These are phyloP conservation scores for Verticillium isaacii DNA, from an alignment of 2,329 filamentous ascomycete genomes.

Conservation along the genomic window DNA sequence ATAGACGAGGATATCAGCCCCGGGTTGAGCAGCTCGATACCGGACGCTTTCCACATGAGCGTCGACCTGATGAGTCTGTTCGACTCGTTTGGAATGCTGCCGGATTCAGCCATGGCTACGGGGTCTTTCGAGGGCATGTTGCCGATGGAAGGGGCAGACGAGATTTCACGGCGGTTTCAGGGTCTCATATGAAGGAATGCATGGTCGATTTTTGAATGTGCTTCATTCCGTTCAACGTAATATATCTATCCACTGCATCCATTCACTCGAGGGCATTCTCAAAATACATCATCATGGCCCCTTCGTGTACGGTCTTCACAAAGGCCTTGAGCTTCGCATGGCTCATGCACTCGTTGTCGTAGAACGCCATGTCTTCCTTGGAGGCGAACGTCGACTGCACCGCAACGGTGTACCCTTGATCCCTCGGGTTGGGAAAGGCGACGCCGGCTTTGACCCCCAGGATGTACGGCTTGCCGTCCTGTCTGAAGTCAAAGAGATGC, in stretches of 20 bases:
- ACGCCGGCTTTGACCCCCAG: constrained; percentile 41
- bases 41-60: constrained; percentile 27
- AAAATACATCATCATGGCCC: constrained; percentile 50
- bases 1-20: constrained; percentile 1
- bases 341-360: constrained; percentile 41
- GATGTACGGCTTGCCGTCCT: constrained; percentile 62
- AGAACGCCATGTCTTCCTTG: constrained; percentile 56
- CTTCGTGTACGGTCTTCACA: constrained; percentile 24
- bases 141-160: constrained; percentile 15
- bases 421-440: constrained; percentile 47
- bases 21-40: constrained; percentile 12
- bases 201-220: neutral
- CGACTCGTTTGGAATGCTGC: constrained; percentile 22
- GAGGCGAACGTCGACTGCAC: constrained; percentile 52
- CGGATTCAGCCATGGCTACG: constrained; percentile 3
- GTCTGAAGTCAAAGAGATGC: neutral
- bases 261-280: constrained; percentile 10
- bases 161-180: constrained; percentile 26
- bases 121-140: constrained; percentile 8
- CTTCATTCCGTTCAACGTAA: neutral
- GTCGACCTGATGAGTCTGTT: constrained; percentile 30
- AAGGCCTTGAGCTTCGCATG: constrained; percentile 25
- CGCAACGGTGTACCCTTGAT: constrained; percentile 53
- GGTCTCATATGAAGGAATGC: constrained; percentile 17
- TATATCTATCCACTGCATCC: neutral